A percentile compares a stretch with the other conserved stretches of the same genome.
Conservation (phyloP, 1,284 basidiomycete species). For the Ustilago bromivora region DNA sequence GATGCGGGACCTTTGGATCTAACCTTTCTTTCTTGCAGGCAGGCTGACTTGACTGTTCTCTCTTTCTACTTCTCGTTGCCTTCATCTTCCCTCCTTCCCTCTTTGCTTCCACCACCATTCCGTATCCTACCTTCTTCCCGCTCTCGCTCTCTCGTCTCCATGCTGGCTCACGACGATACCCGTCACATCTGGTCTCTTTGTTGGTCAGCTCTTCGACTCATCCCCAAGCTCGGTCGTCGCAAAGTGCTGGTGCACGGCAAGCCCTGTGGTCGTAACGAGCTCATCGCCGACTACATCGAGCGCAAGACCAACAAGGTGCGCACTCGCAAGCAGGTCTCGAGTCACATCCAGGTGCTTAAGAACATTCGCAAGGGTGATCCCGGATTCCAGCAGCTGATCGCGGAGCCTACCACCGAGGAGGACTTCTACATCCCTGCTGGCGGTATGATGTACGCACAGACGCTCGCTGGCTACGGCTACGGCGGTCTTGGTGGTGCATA, state of each 20-base stretch:
- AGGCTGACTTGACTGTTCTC: constrained; percentile 11
- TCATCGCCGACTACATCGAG: constrained; percentile 73
- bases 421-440: constrained; percentile 70
- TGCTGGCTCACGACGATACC: constrained; percentile 25
- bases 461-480: constrained; percentile 66
- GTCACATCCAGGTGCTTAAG: constrained; percentile 70
- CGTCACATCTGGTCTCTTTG: background rate
- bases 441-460: constrained; percentile 69
- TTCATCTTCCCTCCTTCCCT: background rate
- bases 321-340: constrained; percentile 69
- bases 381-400: constrained; percentile 68
- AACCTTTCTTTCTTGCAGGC: background rate
- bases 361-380: constrained; percentile 69
- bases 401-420: constrained; percentile 66
- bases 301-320: constrained; percentile 70
- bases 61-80: background rate
- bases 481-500: constrained; percentile 60
- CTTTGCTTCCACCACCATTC: constrained; percentile 6
- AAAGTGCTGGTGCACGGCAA: constrained; percentile 73
- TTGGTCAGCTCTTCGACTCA: constrained; percentile 68
- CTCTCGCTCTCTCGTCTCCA: background rate
- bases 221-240: constrained; percentile 72
- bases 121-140: background rate
- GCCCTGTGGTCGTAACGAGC: constrained; percentile 73
- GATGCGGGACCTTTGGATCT: background rate